These are phyloP conservation scores for Barbatosphaeria neglecta DNA, from an alignment of 495 filamentous ascomycete species.

Conservation along the genomic window DNA sequence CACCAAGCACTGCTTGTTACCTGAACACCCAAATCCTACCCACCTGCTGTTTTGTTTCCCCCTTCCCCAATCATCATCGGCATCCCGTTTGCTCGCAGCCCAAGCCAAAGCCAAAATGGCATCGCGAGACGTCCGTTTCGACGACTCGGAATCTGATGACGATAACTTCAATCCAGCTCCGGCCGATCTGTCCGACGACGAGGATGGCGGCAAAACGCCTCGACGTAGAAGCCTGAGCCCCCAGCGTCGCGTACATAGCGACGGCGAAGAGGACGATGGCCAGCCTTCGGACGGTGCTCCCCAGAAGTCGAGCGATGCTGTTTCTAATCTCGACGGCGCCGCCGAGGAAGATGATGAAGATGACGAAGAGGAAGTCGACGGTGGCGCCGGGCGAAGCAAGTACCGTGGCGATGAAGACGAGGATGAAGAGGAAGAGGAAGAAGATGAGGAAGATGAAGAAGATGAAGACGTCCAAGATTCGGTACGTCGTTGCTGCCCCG, in stretches of 20 bases:
- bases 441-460: slow-evolving; percentile 45
- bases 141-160: slow-evolving; percentile 59
- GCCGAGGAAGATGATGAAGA: slow-evolving; percentile 38
- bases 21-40: too few relatives aligned
- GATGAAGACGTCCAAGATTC: slow-evolving; percentile 25
- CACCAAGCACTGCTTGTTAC: too few relatives aligned
- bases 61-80: too few relatives aligned
- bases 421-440: slow-evolving; percentile 32
- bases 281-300: slow-evolving; percentile 11
- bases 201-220: slow-evolving; percentile 18
- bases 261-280: slow-evolving; percentile 30
- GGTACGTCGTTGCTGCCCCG: slow-evolving; percentile 10
- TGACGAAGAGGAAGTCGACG: slow-evolving; percentile 23
- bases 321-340: slow-evolving; percentile 1
- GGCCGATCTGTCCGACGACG: slow-evolving; percentile 57
- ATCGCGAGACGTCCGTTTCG: slow-evolving; percentile 12
- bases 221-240: neutral
- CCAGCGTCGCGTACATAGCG: neutral
- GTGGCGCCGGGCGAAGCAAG: neutral
- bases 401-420: slow-evolving; percentile 26
- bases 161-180: slow-evolving; percentile 71
- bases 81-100: neutral
- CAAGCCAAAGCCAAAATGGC: slow-evolving; percentile 9
- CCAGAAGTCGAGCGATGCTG: slow-evolving; percentile 1
- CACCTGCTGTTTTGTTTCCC: too few relatives aligned